Evolutionary conservation across 345 rosid genomes (phyloP).

Genomic region (Pistacia integerrima): DNA sequence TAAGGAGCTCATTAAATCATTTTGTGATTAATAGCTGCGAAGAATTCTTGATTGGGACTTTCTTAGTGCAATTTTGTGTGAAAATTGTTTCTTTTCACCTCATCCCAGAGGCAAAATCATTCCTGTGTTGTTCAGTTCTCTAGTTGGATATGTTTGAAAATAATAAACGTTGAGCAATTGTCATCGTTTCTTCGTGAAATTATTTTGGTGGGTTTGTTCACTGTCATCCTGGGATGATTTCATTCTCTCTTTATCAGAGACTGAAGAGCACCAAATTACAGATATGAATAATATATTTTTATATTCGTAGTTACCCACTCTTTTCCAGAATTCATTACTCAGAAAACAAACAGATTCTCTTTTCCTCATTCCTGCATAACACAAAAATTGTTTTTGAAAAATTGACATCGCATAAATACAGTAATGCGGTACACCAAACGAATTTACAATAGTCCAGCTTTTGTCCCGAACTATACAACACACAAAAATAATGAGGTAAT

Average conservation of each 20-base stretch:
- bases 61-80: neutral
- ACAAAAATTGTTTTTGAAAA: neutral
- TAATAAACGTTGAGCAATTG: neutral
- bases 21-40: neutral
- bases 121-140: neutral
- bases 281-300: neutral
- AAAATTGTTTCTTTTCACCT: neutral
- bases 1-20: neutral
- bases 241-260: no score
- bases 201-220: no score
- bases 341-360: conserved; percentile 1
- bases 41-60: neutral
- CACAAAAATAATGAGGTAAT: neutral
- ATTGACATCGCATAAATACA: neutral
- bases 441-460: conserved; percentile 39
- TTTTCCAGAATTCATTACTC: neutral
- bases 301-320: neutral
- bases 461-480: conserved; percentile 38
- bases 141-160: neutral
- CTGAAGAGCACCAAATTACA: neutral
- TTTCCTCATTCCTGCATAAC: conserved; percentile 14
- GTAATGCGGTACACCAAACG: conserved; percentile 18
- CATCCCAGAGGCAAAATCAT: neutral
- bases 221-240: neutral
- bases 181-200: neutral